phyloP scores from a whole-genome alignment of 495 filamentous ascomycete species.

The Aspergillus olivimuriae region DNA sequence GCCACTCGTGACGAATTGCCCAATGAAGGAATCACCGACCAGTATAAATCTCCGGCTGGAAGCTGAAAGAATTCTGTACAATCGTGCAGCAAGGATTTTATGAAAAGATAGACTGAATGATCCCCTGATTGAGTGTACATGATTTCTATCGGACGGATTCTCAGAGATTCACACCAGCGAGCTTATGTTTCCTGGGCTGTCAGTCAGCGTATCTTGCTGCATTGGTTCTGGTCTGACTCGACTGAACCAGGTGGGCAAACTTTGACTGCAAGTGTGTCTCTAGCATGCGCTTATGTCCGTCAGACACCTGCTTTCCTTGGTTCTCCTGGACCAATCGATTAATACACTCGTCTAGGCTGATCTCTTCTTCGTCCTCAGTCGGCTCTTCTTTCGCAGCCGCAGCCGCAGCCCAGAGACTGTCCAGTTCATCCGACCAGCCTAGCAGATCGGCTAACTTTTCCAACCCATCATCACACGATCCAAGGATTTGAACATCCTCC shows the following conservation, averaged over 20 bases:
- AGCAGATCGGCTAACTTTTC: conserved; percentile 64
- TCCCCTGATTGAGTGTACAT: no score
- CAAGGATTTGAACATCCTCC: conserved; percentile 63
- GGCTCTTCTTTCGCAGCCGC: conserved; percentile 19
- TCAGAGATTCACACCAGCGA: no score
- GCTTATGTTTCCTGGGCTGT: not conserved
- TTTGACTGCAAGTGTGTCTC: conserved; percentile 20
- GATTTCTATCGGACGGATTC: no score
- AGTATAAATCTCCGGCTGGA: no score
- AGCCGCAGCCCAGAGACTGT: conserved; percentile 50
- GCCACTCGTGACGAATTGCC: no score
- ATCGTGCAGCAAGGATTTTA: no score
- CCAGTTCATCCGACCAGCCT: conserved; percentile 77
- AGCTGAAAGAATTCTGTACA: no score
- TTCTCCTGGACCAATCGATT: conserved; percentile 27
- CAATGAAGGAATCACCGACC: no score
- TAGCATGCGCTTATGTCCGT: conserved; percentile 25
- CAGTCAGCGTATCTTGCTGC: not conserved
- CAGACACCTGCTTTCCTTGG: conserved; percentile 11
- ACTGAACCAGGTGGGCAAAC: conserved; percentile 3
- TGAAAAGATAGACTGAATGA: no score
- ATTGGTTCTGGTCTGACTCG: no score
- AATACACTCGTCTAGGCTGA: conserved; percentile 37
- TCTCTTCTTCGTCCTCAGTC: conserved; percentile 10
- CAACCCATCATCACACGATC: conserved; percentile 71